Base-by-base conservation (phyloP, 768 basidiomycete genomes). In the Tubosaeta sp. region DNA sequence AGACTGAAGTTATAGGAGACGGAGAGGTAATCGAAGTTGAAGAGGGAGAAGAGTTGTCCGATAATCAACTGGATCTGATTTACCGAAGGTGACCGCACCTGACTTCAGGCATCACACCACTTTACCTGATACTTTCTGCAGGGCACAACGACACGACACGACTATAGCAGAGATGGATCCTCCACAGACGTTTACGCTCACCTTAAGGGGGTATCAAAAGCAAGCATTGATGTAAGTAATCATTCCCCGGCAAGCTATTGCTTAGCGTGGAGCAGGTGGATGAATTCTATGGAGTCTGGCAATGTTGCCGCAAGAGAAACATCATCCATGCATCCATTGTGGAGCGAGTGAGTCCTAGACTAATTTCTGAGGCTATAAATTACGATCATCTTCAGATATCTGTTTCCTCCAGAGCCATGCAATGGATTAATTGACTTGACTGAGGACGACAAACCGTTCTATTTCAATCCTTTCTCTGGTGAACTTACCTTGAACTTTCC, bases 401-500 rank as follows among this genome's bases (percentile, higher is more conserved):
- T 74, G 0, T 91, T 93, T 57, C 86, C 87, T 12, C 69, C 73
- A 16, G 79, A 85, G 55, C 83, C 84, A 4, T 66, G 63, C 22
- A 75, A 76, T 10, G 76, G 76, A 33, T 71, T 82, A 31, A 88
- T 93, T 42, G 92, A 94, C 64, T 74, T 95, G 19, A 91, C 91
- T 3, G 81, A 76, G 11, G 88, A 91, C 33, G 90, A 94, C 22
- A 79, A 74, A 48, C 74, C 74, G 0, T 95, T 95, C 64, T 95
- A 92, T 70, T 91, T 90, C 75, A 95, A 93, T 61, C 83, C 91
- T 2, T 92, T 91, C 65, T 93, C 89, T 10, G 90, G 95, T 10
- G 94, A 97, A 65, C 72, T 97, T 48, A 91, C 85, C 56, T 70
- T 97, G 26, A 76, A 84, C 9, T 92, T 95, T 59, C 95, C 95